A percentile compares a stretch with the other conserved stretches of the same genome.
Evolutionary conservation across 805 yeast species (phyloP).

Genomic region (Kodamaea hsintzibuensis): DNA sequence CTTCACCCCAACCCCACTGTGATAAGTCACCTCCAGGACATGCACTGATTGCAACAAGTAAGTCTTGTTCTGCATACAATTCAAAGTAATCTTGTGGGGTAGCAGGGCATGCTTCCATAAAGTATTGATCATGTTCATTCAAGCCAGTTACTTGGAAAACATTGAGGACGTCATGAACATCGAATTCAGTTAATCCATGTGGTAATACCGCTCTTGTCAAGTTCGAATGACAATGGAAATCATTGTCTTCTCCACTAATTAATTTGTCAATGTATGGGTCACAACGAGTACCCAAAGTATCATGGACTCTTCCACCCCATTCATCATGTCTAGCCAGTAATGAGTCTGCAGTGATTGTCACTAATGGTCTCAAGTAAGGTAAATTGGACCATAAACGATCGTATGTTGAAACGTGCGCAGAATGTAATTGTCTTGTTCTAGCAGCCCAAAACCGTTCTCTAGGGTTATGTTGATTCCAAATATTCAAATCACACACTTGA

Average conservation of each 20-base stretch:
- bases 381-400: constrained; percentile 64
- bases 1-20: constrained; percentile 73
- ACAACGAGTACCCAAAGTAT: constrained; percentile 66
- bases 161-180: constrained; percentile 68
- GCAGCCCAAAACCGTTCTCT: constrained; percentile 63
- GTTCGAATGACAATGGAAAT: constrained; percentile 68
- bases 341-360: constrained; percentile 63
- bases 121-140: constrained; percentile 64
- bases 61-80: constrained; percentile 65
- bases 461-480: constrained; percentile 60
- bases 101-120: constrained; percentile 72
- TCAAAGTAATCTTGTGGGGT: constrained; percentile 57
- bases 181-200: constrained; percentile 61
- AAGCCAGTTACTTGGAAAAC: constrained; percentile 59
- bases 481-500: constrained; percentile 67
- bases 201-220: constrained; percentile 60
- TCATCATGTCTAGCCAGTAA: constrained; percentile 56
- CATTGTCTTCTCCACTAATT: constrained; percentile 60
- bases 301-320: constrained; percentile 68
- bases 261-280: constrained; percentile 68
- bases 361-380: constrained; percentile 53
- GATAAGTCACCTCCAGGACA: constrained; percentile 65
- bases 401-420: constrained; percentile 23
- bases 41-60: constrained; percentile 56
- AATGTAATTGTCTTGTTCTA: constrained; percentile 64